These are phyloP conservation scores for Fusarium beomiforme DNA, from an alignment of 2,329 filamentous ascomycete species.

Conservation along the genomic window DNA sequence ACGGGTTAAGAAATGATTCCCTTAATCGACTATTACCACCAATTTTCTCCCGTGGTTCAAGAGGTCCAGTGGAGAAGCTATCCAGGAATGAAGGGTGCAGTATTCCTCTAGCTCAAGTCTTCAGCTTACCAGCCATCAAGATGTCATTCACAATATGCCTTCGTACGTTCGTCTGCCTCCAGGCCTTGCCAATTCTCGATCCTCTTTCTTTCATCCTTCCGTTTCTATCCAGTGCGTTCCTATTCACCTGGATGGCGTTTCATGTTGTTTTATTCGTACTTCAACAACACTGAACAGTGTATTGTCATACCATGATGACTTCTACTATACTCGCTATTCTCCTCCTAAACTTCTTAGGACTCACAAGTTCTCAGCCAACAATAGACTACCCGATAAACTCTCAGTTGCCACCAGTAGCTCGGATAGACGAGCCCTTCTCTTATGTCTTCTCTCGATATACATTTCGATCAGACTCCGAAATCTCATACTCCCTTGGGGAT, in stretches of 20 bases:
- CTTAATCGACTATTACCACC: constrained; percentile 10
- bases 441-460: constrained; percentile 80
- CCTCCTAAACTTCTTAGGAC: constrained; percentile 43
- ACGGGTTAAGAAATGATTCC: constrained; percentile 17
- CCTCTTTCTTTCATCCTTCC: constrained; percentile 24
- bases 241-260: constrained; percentile 32
- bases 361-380: constrained; percentile 53
- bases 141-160: constrained; percentile 38
- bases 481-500: constrained; percentile 73
- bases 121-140: constrained; percentile 45
- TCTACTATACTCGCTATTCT: constrained; percentile 41
- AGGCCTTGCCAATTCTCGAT: constrained; percentile 20
- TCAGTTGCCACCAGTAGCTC: constrained; percentile 82
- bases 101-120: constrained; percentile 38
- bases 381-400: constrained; percentile 81
- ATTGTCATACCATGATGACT: constrained; percentile 44
- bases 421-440: constrained; percentile 71
- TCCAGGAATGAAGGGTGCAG: constrained; percentile 53
- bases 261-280: constrained; percentile 29
- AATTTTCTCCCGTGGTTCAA: constrained; percentile 30
- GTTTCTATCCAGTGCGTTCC: constrained; percentile 11
- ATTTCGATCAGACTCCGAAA: constrained; percentile 71
- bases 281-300: constrained; percentile 33
- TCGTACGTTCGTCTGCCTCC: constrained; percentile 20
- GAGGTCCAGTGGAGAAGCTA: constrained; percentile 35